Base-by-base conservation (phyloP, 306 rosid species). In the Rosa persica region DNA sequence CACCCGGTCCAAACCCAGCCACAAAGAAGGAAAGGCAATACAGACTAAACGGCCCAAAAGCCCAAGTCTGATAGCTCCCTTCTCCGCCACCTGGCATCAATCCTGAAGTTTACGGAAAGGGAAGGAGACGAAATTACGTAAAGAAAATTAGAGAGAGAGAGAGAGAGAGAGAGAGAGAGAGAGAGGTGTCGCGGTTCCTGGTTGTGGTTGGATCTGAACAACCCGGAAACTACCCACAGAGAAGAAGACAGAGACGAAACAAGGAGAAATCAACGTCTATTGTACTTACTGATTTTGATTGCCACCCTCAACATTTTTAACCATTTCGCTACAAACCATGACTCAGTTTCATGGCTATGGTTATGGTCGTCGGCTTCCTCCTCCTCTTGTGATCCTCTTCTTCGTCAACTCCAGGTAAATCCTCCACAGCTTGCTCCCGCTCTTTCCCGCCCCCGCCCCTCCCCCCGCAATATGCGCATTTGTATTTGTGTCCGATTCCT, bases 161-260 rank as follows among this genome's bases (percentile, higher is more conserved):
- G 2, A 36, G 3, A 16, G 25, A 67, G 27, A 38, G 43, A 64
- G 2, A 36, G 3, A 67, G 8, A 40, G 16, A 73, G 38, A 15
- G 68, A 51, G 15, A 1, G 5, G 71, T 39, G 40, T 55, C 38
- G 19, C 39, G 23, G 23, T 55, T 55, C 64, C 68, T 57, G 54
- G 67, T 40, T 74, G 67, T 15, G 77, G 49, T 39, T 73, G 77
- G 77, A 55, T 73, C 77, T 55, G 51, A 73, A 73, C 67, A 55
- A 73, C 23, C 52, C 49, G 48, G 76, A 54, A 16, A 54, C 36
- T 23, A 3, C 49, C 66, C 61, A 27, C 48, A 52, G n/a, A 49
- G 75, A 72, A 72, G 19, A 17, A 5, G 34, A 73, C 64, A 47
- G 17, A 71, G 75, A 30, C 17, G 52, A 47, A 36, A 51, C 27